Evolutionary conservation across 1,139 yeast genomes (phyloP).

Genomic region (Taphrina deformans): DNA sequence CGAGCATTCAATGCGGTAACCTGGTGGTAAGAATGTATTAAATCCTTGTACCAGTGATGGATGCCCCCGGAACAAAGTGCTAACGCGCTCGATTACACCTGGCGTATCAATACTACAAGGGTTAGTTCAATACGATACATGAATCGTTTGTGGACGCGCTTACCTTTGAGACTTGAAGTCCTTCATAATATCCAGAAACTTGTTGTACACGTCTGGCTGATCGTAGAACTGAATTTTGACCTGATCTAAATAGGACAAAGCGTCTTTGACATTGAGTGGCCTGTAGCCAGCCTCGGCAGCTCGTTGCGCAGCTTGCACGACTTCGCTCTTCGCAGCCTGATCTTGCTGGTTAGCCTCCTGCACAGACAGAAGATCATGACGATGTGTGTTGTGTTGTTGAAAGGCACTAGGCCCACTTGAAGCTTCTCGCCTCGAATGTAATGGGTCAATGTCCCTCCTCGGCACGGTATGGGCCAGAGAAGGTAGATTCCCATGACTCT

Average conservation of each 20-base stretch:
- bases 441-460: constrained; percentile 5
- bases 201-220: constrained; percentile 94
- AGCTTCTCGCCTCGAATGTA: not conserved
- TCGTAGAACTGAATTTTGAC: constrained; percentile 88
- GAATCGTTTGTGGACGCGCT: constrained; percentile 42
- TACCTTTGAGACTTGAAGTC: constrained; percentile 90
- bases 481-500: constrained; percentile 1
- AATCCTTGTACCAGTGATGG: constrained; percentile 93
- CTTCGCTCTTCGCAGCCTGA: constrained; percentile 11
- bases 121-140: not conserved
- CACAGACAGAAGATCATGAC: not conserved
- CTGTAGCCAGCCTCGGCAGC: constrained; percentile 55
- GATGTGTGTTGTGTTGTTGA: not conserved
- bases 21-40: constrained; percentile 95
- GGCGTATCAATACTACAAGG: constrained; percentile 81
- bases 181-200: constrained; percentile 95
- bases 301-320: constrained; percentile 17
- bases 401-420: not conserved
- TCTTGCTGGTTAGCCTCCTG: constrained; percentile 25
- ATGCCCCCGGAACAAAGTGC: constrained; percentile 85
- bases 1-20: constrained; percentile 91
- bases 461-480: constrained; percentile 9
- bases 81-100: constrained; percentile 94
- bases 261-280: constrained; percentile 93
- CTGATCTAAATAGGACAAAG: constrained; percentile 89